These are phyloP conservation scores for Camelina sativa DNA, from an alignment of 345 rosid genomes.

Conservation along the genomic window DNA sequence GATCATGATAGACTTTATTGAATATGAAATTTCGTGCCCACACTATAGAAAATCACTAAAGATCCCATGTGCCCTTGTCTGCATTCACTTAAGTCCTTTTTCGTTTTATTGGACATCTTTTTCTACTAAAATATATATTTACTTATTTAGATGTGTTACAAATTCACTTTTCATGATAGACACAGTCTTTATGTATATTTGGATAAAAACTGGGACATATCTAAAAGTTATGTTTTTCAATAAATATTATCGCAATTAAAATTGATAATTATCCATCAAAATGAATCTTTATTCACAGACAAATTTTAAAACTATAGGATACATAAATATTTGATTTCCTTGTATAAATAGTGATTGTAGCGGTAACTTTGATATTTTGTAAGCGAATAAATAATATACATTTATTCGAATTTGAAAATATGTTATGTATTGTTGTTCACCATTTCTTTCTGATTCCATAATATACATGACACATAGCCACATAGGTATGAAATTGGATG, in stretches of 20 bases:
- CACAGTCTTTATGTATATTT: conserved; percentile 16
- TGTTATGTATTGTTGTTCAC: too few species aligned
- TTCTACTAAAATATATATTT: conserved; percentile 1
- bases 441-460: too few species aligned
- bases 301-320: not conserved
- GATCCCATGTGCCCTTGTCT: conserved; percentile 46
- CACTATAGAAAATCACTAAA: conserved; percentile 39
- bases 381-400: not conserved
- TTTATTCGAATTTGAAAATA: not conserved
- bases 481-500: not conserved
- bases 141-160: conserved; percentile 22
- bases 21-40: conserved; percentile 43
- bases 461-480: not conserved
- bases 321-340: not conserved
- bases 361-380: not conserved
- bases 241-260: not conserved
- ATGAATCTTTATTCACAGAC: not conserved
- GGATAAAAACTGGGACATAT: conserved; percentile 23
- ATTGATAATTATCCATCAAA: not conserved
- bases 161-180: conserved; percentile 36
- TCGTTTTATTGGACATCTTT: conserved; percentile 28
- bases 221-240: not conserved
- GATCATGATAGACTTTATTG: conserved; percentile 30
- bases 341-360: not conserved
- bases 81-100: conserved; percentile 39